Evolutionary conservation across 306 rosid species (phyloP), one percentile per base, ranked within the genome.

Genomic region (Oemleria cerasiformis): DNA sequence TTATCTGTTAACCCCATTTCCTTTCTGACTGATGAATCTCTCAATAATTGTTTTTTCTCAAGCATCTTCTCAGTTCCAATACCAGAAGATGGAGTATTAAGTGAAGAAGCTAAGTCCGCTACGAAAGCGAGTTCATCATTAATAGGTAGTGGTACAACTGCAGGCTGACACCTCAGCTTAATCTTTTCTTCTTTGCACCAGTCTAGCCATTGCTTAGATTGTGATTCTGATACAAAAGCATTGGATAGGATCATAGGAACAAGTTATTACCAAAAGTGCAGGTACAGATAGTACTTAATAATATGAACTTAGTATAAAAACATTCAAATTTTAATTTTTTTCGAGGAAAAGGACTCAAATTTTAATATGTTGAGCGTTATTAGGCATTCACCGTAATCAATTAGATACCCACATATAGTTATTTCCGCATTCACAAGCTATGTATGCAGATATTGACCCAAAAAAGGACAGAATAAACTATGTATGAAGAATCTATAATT

Each of bases 161-260:
- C 86, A 30, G 93, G 93, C 68, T 74, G 87, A 50, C 84, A 80
- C 80, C 86, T 87, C 57, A 92, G 78, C 71, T 77, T 83, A 53
- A 88, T 80, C 67, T 71, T 78, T 71, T 88, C 98, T 84, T 88
- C 98, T 77, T 81, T 87, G 67, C 88, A 81, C 98, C 98, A 92
- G 42, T 70, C 84, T 79, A 77, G 76, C 96, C 98, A 92, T 69
- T 90, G 96, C 72, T 79, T 87, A 56, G 88, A 87, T 81, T 88
- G 97, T 44, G 79, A 79, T 76, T 92, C 93, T 39, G 98, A 84
- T n/a, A 92, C 76, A 67, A 92, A 92, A 67, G 79, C 66, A 48
- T 40, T 55, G 44, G 23, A 71, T 2, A 69, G 39, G 14, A 63
- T 64, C 56, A 60, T 57, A 21, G 69, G 10, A 20, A 68, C 40